Evolutionary conservation across 257 asterid species (phyloP), one percentile per base, ranked within the genome.

Genomic region (Knoxia roxburghii): DNA sequence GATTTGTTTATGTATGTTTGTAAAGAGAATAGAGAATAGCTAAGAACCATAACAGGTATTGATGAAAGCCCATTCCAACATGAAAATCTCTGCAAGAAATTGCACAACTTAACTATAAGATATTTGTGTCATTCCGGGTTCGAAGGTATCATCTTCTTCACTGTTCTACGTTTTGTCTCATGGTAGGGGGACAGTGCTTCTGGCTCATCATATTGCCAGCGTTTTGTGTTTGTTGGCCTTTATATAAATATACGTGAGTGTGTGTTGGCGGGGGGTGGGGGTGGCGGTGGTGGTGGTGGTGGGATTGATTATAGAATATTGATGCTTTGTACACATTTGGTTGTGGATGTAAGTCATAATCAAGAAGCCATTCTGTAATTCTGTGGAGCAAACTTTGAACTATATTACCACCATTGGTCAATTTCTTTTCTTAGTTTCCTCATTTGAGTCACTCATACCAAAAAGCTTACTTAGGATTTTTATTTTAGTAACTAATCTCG

Each of bases 131-230:
- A 37, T 55, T 60, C 62, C 48, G 68, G 65, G 64, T 8, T 41
- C 69, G n/a, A 61, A 56, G 72, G 54, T 23, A 54, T 58, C 61
- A 39, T 41, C 39, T 45, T 76, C 40, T 13, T 63, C 56, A 32
- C 68, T 33, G 72, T 74, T 58, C 65, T 61, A 63, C n/a, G 69
- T 78, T 76, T 57, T 82, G 84, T 82, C 84, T 67, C 77, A 32
- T 64, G 75, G 69, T 73, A 66, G 81, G 83, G 84, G 68, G 80
- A 82, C 81, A 72, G 18, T 49, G 61, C 68, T 35, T 32, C 81
- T 79, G 85, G 77, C 78, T 73, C 73, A 57, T 68, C 81, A 77
- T 72, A 20, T 68, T 73, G 71, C 73, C 68, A 39, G 27, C 65
- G 9, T 33, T 57, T 66, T 41, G 56, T 74, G 73, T 64, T 67